Evolutionary conservation across 805 yeast species (phyloP).

Genomic region (Yarrowia divulgata): DNA sequence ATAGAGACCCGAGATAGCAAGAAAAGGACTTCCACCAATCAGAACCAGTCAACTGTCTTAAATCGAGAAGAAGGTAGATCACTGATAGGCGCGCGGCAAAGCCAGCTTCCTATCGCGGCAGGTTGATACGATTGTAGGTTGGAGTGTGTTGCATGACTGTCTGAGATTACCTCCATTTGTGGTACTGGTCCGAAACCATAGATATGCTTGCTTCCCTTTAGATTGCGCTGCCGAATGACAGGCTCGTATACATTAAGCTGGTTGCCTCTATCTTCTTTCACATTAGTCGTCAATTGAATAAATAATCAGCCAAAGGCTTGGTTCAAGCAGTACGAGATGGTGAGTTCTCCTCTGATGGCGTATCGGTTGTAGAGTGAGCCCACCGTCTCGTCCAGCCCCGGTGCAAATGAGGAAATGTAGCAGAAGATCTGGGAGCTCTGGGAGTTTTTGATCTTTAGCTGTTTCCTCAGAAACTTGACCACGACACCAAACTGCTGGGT

Average conservation of each 20-base stretch:
- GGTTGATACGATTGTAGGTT: not conserved
- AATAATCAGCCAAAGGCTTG: slow-evolving; percentile 50
- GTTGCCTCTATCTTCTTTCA: not conserved
- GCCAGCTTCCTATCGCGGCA: not conserved
- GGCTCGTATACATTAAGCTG: not conserved
- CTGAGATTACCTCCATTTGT: not conserved
- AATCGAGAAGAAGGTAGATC: not conserved
- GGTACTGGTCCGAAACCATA: not conserved
- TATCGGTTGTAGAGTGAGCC: slow-evolving; percentile 47
- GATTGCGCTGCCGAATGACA: not conserved
- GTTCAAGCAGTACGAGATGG: slow-evolving; percentile 49
- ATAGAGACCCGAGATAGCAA: slow-evolving; percentile 2
- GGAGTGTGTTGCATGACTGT: not conserved
- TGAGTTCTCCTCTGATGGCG: slow-evolving; percentile 48
- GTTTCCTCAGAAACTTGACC: slow-evolving; percentile 55
- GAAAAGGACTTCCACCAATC: not conserved
- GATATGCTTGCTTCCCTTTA: not conserved
- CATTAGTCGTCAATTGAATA: slow-evolving; percentile 25
- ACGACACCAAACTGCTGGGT: slow-evolving; percentile 58
- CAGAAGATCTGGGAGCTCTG: slow-evolving; percentile 50
- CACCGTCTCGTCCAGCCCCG: slow-evolving; percentile 52
- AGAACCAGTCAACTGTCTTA: no score
- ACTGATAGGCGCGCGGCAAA: not conserved
- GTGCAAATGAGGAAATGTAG: slow-evolving; percentile 53
- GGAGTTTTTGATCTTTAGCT: slow-evolving; percentile 47